Conservation (phyloP, 1,284 basidiomycete genomes). For the Boletus holoroseus region DNA sequence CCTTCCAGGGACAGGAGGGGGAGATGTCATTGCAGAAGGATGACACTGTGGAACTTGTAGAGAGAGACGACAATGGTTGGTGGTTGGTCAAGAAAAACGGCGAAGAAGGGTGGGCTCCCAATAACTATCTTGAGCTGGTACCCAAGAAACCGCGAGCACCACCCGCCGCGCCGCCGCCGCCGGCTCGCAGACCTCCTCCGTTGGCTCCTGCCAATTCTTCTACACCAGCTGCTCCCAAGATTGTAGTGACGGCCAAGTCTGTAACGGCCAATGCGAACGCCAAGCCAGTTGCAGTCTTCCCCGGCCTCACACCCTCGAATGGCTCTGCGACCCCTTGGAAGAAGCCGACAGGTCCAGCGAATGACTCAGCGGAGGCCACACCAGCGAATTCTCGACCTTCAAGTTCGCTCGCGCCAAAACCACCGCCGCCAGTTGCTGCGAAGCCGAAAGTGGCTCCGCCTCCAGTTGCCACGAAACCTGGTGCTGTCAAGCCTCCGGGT, state of each 20-base stretch:
- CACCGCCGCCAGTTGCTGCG: conserved; percentile 44
- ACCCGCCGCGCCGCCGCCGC: conserved; percentile 66
- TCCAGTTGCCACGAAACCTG: conserved; percentile 51
- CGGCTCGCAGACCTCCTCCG: conserved; percentile 49
- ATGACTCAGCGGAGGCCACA: conserved; percentile 37
- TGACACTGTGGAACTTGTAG: conserved; percentile 85
- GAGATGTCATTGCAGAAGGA: conserved; percentile 90
- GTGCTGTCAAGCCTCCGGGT: conserved; percentile 40
- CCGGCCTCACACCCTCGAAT: conserved; percentile 60
- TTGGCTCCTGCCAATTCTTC: conserved; percentile 35
- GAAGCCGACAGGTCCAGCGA: conserved; percentile 41
- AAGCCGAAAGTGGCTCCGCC: conserved; percentile 54
- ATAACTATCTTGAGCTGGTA: conserved; percentile 85
- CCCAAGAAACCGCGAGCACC: conserved; percentile 56
- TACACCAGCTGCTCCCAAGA: conserved; percentile 34
- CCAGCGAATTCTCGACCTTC: conserved; percentile 53
- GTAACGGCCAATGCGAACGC: conserved; percentile 51
- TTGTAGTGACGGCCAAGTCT: conserved; percentile 40
- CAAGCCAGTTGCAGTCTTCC: conserved; percentile 69
- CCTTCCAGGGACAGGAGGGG: conserved; percentile 86
- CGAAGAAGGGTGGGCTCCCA: conserved; percentile 91
- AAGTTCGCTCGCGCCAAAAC: conserved; percentile 44
- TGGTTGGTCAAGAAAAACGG: conserved; percentile 90
- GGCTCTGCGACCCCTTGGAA: conserved; percentile 72
- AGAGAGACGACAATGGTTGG: conserved; percentile 96